Conservation (phyloP, 768 basidiomycete species). For the Podaxis sp. region DNA sequence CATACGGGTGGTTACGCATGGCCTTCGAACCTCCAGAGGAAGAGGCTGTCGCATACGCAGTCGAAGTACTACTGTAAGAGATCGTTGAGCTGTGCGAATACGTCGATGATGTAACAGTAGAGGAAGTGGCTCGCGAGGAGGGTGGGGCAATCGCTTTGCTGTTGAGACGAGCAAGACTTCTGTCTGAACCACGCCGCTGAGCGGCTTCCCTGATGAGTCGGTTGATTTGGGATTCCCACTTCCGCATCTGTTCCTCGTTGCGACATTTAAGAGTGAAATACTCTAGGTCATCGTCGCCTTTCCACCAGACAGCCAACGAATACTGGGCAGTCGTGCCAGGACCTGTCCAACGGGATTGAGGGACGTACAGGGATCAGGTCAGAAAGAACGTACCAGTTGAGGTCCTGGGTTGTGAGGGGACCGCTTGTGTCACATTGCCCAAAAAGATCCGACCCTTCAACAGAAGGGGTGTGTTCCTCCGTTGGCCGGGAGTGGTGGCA, state of each 20-base stretch:
- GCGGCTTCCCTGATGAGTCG: slow-evolving; percentile 78
- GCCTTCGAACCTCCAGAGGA: slow-evolving; percentile 1
- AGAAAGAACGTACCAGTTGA: slow-evolving; percentile 49
- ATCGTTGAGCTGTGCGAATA: slow-evolving; percentile 27
- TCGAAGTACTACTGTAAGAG: slow-evolving; percentile 9
- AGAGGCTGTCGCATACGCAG: neutral
- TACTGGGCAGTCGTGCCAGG: slow-evolving; percentile 54
- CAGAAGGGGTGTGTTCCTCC: slow-evolving; percentile 76
- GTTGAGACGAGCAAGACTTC: slow-evolving; percentile 20
- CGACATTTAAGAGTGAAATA: slow-evolving; percentile 93
- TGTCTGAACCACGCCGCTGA: slow-evolving; percentile 64
- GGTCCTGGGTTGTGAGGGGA: slow-evolving; percentile 52
- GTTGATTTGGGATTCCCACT: slow-evolving; percentile 90
- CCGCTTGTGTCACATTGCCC: slow-evolving; percentile 88
- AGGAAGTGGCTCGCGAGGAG: slow-evolving; percentile 5
- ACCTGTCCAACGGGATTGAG: slow-evolving; percentile 26
- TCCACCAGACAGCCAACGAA: slow-evolving; percentile 90
- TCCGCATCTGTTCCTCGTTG: slow-evolving; percentile 85
- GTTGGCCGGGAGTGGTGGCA: slow-evolving; percentile 48
- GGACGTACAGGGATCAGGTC: neutral
- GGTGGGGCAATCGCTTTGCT: neutral
- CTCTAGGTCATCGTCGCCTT: slow-evolving; percentile 89
- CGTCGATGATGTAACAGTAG: slow-evolving; percentile 17
- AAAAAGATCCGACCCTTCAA: slow-evolving; percentile 97
- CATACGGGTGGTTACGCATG: slow-evolving; percentile 1